Evolutionary conservation across 2,329 filamentous ascomycete genomes (phyloP).

Genomic region (Pseudonectria foliicola): DNA sequence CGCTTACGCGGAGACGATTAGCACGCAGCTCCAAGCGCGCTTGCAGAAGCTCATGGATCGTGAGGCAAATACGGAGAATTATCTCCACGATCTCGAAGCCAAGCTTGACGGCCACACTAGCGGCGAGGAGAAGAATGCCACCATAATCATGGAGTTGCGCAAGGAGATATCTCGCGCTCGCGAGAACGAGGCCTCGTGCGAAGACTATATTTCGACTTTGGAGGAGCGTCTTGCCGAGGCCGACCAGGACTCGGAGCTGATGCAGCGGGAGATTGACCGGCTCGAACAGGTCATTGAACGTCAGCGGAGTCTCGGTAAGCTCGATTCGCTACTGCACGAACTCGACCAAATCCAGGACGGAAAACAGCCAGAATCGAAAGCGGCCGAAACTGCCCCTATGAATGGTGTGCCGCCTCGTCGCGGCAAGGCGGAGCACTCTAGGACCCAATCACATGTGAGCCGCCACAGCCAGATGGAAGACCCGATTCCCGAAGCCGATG

Average conservation of each 20-base stretch:
- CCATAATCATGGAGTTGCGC: slow-evolving; percentile 76
- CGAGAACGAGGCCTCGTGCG: slow-evolving; percentile 82
- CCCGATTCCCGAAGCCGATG: slow-evolving; percentile 47
- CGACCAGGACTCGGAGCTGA: slow-evolving; percentile 90
- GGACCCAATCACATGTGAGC: slow-evolving; percentile 47
- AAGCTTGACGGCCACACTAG: slow-evolving; percentile 86
- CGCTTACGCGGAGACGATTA: slow-evolving; percentile 87
- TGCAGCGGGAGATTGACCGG: slow-evolving; percentile 93
- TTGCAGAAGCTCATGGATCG: slow-evolving; percentile 91
- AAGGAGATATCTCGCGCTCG: slow-evolving; percentile 84
- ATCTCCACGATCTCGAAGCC: slow-evolving; percentile 83
- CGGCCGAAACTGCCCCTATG: slow-evolving; percentile 23
- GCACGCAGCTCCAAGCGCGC: slow-evolving; percentile 78
- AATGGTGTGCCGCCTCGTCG: slow-evolving; percentile 38
- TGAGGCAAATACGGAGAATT: slow-evolving; percentile 84
- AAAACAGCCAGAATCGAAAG: slow-evolving; percentile 30
- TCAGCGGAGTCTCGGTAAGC: slow-evolving; percentile 87
- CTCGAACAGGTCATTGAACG: slow-evolving; percentile 93
- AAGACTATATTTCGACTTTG: slow-evolving; percentile 95
- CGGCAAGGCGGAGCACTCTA: slow-evolving; percentile 43
- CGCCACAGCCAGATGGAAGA: slow-evolving; percentile 48
- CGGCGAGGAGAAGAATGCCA: slow-evolving; percentile 86
- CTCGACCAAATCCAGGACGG: slow-evolving; percentile 69
- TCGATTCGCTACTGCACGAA: slow-evolving; percentile 87
- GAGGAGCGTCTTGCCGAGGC: slow-evolving; percentile 93